Evolutionary conservation across 192 early-diverging fungal genomes (phyloP), one percentile per base, ranked within the genome.

Genomic region (Backusella australiensis): DNA sequence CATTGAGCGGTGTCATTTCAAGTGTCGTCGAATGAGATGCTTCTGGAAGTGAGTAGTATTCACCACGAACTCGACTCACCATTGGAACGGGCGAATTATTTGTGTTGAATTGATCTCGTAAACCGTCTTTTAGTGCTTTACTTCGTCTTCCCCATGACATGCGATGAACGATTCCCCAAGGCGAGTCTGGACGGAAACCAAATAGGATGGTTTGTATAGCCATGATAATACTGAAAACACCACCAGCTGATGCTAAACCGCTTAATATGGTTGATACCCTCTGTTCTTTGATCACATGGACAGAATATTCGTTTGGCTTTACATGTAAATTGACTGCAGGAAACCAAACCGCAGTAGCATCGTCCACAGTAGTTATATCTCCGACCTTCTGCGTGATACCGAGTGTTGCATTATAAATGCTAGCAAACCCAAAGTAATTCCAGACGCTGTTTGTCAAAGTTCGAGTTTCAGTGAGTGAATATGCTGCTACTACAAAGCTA

Each of bases 181-280:
- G 74, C 5, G 74, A 75, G 49, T 66, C 44, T 44, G 66, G 74
- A 68, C 74, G 74, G 19, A 44, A 67, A 67, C 74, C 74, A 49
- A 75, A 75, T 9, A 75, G 65, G 9, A 63, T 69, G 1, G 66
- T 23, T 35, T 75, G 74, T 8, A 75, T 21, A 11, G 65, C 74
- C 41, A 75, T 67, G 6, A 46, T 39, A 15, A 68, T 23, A 49
- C 74, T 66, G 3, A 75, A 29, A 9, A 75, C 34, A 69, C 67
- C 74, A 69, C 74, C 74, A 35, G 44, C 42, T 23, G 41, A 68
- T 67, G 42, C 74, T 44, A 75, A 66, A 2, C 65, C 74, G 49
- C 67, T 49, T 8, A 75, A 0, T 8, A 75, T 39, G 34, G 41
- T 69, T n/a, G 65, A 53, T 17, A 68, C 41, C 68, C 36, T 39